Base-by-base conservation (phyloP, 163 green algal genomes). In the Volvox carteri region DNA sequence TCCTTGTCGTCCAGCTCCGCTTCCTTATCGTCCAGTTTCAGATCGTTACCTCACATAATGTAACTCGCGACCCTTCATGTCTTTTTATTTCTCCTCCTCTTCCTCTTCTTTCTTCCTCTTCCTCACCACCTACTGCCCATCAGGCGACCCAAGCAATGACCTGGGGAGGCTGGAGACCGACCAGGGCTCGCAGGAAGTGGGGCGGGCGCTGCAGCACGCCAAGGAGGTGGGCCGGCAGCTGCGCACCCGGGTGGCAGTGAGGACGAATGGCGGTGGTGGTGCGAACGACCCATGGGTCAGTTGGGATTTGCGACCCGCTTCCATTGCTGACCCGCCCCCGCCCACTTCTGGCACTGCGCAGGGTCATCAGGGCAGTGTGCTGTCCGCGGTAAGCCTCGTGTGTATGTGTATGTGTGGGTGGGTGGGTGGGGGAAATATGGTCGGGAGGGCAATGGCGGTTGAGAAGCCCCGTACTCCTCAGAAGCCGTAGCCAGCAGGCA, bases 101-200 rank as follows among this genome's bases (percentile, higher is more conserved):
- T n/a, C n/a, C n/a, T n/a, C n/a, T n/a, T n/a, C n/a, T n/a, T n/a
- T n/a, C n/a, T n/a, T n/a, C n/a, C n/a, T n/a, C n/a, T n/a, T n/a
- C n/a, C n/a, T n/a, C n/a, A n/a, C 16, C 50, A 60, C 16, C 14
- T 60, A 60, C 28, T 23, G 54, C 5, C 54, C 19, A 11, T 23
- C 80, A 87, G 80, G 80, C 44, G 80, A 87, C 80, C 80, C 80
- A 25, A 6, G n/a, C 30, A 87, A 44, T 33, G 80, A 87, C 39
- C 44, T 78, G 62, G 80, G 44, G 37, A 60, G 30, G 44, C 80
- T 68, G 44, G 80, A 87, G 44, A 12, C 33, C 80, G 80, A 87
- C 42, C 62, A 70, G 44, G n/a, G n/a, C n/a, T 25, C 41, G 62
- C 33, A 23, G 65, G 30, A 21, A 44, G 65, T 75, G 65, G 33